Evolutionary conservation across 2,329 filamentous ascomycete species (phyloP).

Genomic region (Beauveria rudraprayagi): DNA sequence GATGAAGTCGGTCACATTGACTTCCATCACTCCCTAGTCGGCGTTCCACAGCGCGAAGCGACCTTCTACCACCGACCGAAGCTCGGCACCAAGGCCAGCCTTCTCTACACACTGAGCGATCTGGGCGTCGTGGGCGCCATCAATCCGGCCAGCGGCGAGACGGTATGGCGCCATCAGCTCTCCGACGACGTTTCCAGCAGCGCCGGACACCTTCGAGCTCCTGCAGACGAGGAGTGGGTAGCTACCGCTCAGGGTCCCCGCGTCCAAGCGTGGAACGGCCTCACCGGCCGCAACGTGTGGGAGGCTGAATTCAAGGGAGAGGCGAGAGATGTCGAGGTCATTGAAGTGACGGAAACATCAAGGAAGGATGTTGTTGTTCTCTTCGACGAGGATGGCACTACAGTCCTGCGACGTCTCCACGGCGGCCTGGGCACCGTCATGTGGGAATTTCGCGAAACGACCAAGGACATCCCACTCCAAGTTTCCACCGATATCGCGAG

Average conservation of each 20-base stretch:
- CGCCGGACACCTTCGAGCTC: constrained; percentile 56
- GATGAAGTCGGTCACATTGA: constrained; percentile 91
- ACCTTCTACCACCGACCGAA: constrained; percentile 93
- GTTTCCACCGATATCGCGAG: constrained; percentile 60
- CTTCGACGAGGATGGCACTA: constrained; percentile 48
- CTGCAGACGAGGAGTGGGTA: constrained; percentile 70
- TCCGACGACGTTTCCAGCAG: constrained; percentile 40
- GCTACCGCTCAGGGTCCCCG: constrained; percentile 62
- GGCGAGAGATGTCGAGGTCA: constrained; percentile 66
- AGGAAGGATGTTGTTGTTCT: constrained; percentile 67
- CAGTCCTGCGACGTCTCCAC: constrained; percentile 62
- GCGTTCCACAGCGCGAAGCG: constrained; percentile 69
- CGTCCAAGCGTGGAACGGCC: constrained; percentile 75
- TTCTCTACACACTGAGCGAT: constrained; percentile 87
- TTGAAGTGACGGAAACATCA: constrained; percentile 58
- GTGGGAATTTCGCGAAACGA: constrained; percentile 69
- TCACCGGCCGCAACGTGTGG: constrained; percentile 75
- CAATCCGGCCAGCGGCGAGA: constrained; percentile 73
- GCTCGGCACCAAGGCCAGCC: constrained; percentile 71
- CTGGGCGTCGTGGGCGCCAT: constrained; percentile 76
- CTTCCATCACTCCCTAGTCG: constrained; percentile 81
- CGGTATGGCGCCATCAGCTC: constrained; percentile 81
- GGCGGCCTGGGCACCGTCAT: constrained; percentile 63
- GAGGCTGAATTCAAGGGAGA: constrained; percentile 50
- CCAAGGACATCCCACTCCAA: constrained; percentile 66